These are phyloP conservation scores for Lactarius tabidus DNA, from an alignment of 768 basidiomycete genomes.

Conservation along the genomic window DNA sequence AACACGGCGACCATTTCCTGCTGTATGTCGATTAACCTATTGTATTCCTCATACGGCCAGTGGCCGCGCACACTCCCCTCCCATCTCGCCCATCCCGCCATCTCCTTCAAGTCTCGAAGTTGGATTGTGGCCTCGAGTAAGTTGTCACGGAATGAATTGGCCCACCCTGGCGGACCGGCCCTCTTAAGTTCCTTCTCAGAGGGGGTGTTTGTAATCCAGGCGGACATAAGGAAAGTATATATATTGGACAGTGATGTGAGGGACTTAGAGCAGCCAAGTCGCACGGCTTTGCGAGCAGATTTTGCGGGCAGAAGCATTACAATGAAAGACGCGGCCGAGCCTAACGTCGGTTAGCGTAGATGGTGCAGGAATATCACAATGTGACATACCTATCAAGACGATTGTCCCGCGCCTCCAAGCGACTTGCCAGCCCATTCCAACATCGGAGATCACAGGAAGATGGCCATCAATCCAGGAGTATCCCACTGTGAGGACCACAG, in stretches of 20 bases:
- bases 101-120: slow-evolving; percentile 33
- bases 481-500: slow-evolving; percentile 45
- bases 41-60: slow-evolving; percentile 50
- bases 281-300: slow-evolving; percentile 46
- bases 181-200: slow-evolving; percentile 15
- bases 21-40: slow-evolving; percentile 39
- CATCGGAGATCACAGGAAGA: slow-evolving; percentile 40
- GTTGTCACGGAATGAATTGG: slow-evolving; percentile 30
- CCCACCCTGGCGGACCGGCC: slow-evolving; percentile 27
- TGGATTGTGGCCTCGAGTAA: slow-evolving; percentile 34
- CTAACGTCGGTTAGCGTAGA: slow-evolving; percentile 24
- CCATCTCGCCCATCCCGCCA: slow-evolving; percentile 41
- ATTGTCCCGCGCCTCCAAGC: slow-evolving; percentile 51
- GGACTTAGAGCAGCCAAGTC: slow-evolving; percentile 40
- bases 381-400: slow-evolving; percentile 44
- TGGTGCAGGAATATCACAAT: background rate
- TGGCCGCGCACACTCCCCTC: slow-evolving; percentile 48
- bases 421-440: slow-evolving; percentile 50
- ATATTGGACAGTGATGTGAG: slow-evolving; percentile 40
- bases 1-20: slow-evolving; percentile 39
- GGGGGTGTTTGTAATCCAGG: slow-evolving; percentile 36
- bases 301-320: slow-evolving; percentile 51
- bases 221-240: slow-evolving; percentile 41
- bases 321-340: slow-evolving; percentile 48
- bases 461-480: slow-evolving; percentile 59